phyloP scores from a whole-genome alignment of 179 eudicot genomes.

The Camellia oleifera region DNA sequence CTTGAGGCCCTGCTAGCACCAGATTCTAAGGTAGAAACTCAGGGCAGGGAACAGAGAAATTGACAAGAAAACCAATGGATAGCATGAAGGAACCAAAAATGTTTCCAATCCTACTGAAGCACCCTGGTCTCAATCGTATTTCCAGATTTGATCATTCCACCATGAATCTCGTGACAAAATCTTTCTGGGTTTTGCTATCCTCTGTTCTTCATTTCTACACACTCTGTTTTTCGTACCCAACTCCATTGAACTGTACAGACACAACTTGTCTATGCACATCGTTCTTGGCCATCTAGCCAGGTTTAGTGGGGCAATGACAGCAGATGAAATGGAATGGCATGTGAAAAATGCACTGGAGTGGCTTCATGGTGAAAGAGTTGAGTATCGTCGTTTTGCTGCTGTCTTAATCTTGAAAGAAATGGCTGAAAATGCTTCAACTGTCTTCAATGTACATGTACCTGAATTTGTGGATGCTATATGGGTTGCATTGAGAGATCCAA shows the following conservation, averaged over 20 bases:
- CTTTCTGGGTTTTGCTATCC: no score
- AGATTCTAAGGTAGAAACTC: conserved; percentile 36
- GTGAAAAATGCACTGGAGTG: conserved; percentile 82
- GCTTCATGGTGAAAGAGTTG: conserved; percentile 84
- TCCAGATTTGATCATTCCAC: conserved; percentile 29
- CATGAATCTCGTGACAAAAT: no score
- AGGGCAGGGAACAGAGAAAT: conserved; percentile 27
- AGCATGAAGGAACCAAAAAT: conserved; percentile 26
- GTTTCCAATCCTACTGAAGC: conserved; percentile 30
- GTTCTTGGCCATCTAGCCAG: conserved; percentile 94
- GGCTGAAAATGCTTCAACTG: conserved; percentile 98
- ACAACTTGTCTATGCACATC: no score
- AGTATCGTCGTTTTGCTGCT: conserved; percentile 94
- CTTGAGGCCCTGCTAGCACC: conserved; percentile 37
- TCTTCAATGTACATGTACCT: conserved; percentile 87
- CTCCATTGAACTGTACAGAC: no score
- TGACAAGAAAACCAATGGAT: conserved; percentile 36
- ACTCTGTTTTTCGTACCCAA: no score
- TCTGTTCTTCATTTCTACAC: no score
- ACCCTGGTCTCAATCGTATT: conserved; percentile 37
- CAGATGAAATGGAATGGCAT: conserved; percentile 93
- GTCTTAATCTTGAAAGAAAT: conserved; percentile 93
- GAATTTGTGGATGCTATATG: conserved; percentile 95
- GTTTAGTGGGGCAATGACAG: conserved; percentile 97
- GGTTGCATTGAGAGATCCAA: conserved; percentile 88